A percentile compares a stretch with the other conserved stretches of the same genome.
Evolutionary conservation across 148 eudicot genomes (phyloP).

Genomic region (Arbutus unedo): DNA sequence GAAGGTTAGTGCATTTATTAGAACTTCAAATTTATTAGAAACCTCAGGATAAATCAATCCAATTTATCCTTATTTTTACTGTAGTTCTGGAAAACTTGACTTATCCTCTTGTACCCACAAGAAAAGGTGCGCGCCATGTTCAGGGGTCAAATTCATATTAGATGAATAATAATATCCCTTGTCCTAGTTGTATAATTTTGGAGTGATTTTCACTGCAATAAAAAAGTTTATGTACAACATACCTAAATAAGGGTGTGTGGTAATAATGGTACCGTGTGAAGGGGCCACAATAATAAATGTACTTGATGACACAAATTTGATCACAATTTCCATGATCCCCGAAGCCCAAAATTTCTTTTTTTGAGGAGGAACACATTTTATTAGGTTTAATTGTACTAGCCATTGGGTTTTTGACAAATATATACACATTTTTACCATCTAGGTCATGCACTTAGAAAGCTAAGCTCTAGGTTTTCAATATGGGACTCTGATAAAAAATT

Average conservation of each 20-base stretch:
- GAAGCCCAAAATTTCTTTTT: not conserved
- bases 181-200: not conserved
- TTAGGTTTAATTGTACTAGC: too few species aligned
- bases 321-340: slow-evolving; percentile 30
- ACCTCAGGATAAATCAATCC: too few species aligned
- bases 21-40: too few species aligned
- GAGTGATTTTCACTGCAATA: not conserved
- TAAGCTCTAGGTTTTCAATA: too few species aligned
- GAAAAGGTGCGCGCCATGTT: too few species aligned
- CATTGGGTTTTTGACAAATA: too few species aligned
- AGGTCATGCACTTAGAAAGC: too few species aligned
- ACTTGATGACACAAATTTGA: slow-evolving; percentile 3
- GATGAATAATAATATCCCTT: not conserved
- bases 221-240: not conserved
- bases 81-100: not conserved
- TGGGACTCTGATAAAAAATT: too few species aligned
- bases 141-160: not conserved
- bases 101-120: not conserved
- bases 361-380: not conserved
- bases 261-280: slow-evolving; percentile 14
- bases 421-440: too few species aligned
- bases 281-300: slow-evolving; percentile 28
- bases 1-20: too few species aligned
- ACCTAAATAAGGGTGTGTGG: not conserved
- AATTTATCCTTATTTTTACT: too few species aligned